Evolutionary conservation across 2,329 filamentous ascomycete species (phyloP).

Genomic region (Aureobasidium melanogenum): DNA sequence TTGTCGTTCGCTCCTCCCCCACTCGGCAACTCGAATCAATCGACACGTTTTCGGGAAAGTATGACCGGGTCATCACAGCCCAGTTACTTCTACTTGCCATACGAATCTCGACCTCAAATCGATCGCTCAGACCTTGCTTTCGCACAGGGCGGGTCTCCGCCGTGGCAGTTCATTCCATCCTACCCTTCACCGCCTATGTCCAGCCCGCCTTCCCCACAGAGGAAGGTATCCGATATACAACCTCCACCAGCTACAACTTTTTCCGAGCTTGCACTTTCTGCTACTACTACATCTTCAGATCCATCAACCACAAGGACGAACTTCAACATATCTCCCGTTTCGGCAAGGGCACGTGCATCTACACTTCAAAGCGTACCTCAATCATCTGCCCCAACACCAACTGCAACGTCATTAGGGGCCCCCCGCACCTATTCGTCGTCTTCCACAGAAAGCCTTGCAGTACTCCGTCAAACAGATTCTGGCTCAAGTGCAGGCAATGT

Average conservation of each 20-base stretch:
- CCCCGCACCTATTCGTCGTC: slow-evolving; percentile 7
- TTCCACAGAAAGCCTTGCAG: slow-evolving; percentile 19
- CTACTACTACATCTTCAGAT: not conserved
- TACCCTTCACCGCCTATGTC: slow-evolving; percentile 46
- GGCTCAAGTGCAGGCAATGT: slow-evolving; percentile 4
- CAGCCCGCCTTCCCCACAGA: slow-evolving; percentile 37
- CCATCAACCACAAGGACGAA: not conserved
- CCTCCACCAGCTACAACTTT: not conserved
- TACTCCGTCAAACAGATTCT: slow-evolving; percentile 1
- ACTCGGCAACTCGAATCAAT: slow-evolving; percentile 1
- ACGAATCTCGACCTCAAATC: slow-evolving; percentile 2
- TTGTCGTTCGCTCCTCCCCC: slow-evolving; percentile 7
- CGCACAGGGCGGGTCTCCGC: slow-evolving; percentile 1
- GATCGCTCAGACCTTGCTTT: slow-evolving; percentile 2
- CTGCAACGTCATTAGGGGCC: not conserved
- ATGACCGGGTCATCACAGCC: slow-evolving; percentile 8
- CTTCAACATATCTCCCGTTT: not conserved
- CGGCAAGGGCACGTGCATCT: not conserved
- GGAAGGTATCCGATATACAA: slow-evolving; percentile 10
- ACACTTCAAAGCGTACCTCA: not conserved
- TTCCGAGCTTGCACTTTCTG: not conserved
- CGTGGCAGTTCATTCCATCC: slow-evolving; percentile 9
- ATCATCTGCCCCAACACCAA: not conserved
- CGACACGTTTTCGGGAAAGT: slow-evolving; percentile 3
- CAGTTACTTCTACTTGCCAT: slow-evolving; percentile 5